Evolutionary conservation across 441 rosid genomes (phyloP).

Genomic region (Monsonia emarginata): DNA sequence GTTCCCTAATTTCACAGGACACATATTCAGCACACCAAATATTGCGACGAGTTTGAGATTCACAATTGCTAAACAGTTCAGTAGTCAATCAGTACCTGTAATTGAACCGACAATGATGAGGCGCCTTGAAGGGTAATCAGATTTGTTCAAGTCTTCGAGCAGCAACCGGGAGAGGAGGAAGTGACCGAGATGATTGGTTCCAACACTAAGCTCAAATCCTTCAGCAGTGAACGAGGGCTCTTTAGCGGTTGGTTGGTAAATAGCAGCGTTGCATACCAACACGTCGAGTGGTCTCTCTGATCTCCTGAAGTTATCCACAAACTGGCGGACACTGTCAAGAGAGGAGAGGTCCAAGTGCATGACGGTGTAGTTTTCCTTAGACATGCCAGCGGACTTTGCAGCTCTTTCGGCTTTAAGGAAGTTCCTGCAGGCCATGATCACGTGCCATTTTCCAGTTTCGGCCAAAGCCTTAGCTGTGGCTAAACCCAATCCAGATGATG

Average conservation of each 20-base stretch:
- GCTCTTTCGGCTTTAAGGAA: slow-evolving; percentile 70
- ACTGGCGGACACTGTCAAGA: slow-evolving; percentile 67
- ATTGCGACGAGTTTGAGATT: background rate
- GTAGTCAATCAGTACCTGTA: slow-evolving; percentile 38
- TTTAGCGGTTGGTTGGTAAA: slow-evolving; percentile 74
- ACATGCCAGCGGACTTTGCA: slow-evolving; percentile 60
- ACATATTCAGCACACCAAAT: background rate
- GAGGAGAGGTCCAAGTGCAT: slow-evolving; percentile 88
- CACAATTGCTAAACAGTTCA: background rate
- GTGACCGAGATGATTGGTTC: slow-evolving; percentile 87
- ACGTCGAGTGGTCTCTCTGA: slow-evolving; percentile 53
- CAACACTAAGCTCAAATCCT: slow-evolving; percentile 82
- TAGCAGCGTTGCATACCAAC: slow-evolving; percentile 77
- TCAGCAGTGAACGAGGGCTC: slow-evolving; percentile 79
- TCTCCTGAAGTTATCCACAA: slow-evolving; percentile 44
- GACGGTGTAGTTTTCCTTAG: slow-evolving; percentile 61
- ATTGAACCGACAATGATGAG: slow-evolving; percentile 87
- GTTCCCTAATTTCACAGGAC: slow-evolving; percentile 40
- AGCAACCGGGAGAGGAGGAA: slow-evolving; percentile 60
- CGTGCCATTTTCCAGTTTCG: slow-evolving; percentile 89
- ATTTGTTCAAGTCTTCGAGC: slow-evolving; percentile 62
- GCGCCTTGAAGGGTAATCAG: slow-evolving; percentile 62
- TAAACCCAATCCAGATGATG: slow-evolving; percentile 86
- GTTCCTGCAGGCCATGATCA: slow-evolving; percentile 92
- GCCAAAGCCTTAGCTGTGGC: slow-evolving; percentile 84